These are phyloP conservation scores for Ascochyta clinopodiicola DNA, from an alignment of 2,329 filamentous ascomycete genomes.

Conservation along the genomic window DNA sequence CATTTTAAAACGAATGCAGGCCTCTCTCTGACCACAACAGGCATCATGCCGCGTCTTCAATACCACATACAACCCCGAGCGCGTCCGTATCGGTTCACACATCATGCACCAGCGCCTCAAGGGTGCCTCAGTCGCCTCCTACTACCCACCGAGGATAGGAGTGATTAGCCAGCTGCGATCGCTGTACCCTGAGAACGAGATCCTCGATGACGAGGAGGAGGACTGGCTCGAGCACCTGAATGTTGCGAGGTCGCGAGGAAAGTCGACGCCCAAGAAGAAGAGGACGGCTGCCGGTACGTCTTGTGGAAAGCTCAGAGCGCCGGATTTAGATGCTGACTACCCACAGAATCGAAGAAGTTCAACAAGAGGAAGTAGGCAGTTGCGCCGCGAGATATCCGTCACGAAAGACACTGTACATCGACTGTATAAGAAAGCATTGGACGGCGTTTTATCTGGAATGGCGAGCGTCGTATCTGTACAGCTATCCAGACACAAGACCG, in stretches of 20 bases:
- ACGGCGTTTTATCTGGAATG: conserved; percentile 20
- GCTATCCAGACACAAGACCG: neutral
- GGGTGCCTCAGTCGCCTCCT: conserved; percentile 82
- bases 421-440: conserved; percentile 24
- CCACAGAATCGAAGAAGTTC: conserved; percentile 55
- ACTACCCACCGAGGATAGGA: conserved; percentile 81
- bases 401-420: conserved; percentile 19
- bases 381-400: conserved; percentile 5
- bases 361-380: conserved; percentile 52
- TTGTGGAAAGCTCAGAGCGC: neutral
- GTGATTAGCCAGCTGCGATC: conserved; percentile 77
- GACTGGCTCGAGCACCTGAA: conserved; percentile 76
- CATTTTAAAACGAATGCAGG: neutral
- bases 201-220: conserved; percentile 77
- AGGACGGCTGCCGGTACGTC: conserved; percentile 60
- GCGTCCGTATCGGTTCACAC: conserved; percentile 85
- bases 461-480: neutral
- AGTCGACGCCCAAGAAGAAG: conserved; percentile 91
- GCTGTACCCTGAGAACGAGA: conserved; percentile 71
- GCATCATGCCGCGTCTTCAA: conserved; percentile 91
- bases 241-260: conserved; percentile 67
- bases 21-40: conserved; percentile 55
- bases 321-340: conserved; percentile 6
- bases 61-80: conserved; percentile 86
- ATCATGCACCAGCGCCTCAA: conserved; percentile 85